phyloP scores from a whole-genome alignment of 2,329 filamentous ascomycete species.

The Botrytis deweyae region DNA sequence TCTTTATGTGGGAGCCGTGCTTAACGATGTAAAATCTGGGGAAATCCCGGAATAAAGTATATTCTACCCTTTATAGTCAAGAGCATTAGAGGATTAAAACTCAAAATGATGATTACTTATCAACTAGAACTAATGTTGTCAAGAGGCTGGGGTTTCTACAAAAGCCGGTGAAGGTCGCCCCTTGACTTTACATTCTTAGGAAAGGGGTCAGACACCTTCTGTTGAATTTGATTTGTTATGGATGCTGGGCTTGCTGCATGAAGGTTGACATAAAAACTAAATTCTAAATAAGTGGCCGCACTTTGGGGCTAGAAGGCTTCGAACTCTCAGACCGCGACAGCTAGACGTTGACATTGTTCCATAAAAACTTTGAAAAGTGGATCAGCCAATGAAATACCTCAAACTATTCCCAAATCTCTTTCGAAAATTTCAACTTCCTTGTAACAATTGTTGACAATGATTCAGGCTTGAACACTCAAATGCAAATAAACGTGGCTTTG shows the following conservation, averaged over 20 bases:
- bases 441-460: neutral
- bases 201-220: neutral
- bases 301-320: neutral
- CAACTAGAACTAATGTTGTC: neutral
- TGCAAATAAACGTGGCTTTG: slow-evolving; percentile 1
- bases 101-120: neutral
- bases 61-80: neutral
- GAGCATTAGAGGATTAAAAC: neutral
- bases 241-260: neutral
- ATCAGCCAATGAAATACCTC: neutral
- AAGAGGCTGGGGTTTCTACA: slow-evolving; percentile 6
- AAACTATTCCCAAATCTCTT: neutral
- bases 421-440: neutral
- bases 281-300: neutral
- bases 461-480: neutral
- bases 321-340: neutral
- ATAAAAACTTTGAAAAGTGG: slow-evolving; percentile 20
- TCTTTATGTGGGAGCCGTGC: neutral
- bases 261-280: neutral
- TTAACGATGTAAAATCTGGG: slow-evolving; percentile 7
- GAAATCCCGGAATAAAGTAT: neutral
- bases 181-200: neutral
- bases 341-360: neutral
- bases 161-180: slow-evolving; percentile 7
- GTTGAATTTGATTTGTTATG: slow-evolving; percentile 6